Conservation (phyloP, 164 flowering plant genomes). For the Aristolochia contorta region DNA sequence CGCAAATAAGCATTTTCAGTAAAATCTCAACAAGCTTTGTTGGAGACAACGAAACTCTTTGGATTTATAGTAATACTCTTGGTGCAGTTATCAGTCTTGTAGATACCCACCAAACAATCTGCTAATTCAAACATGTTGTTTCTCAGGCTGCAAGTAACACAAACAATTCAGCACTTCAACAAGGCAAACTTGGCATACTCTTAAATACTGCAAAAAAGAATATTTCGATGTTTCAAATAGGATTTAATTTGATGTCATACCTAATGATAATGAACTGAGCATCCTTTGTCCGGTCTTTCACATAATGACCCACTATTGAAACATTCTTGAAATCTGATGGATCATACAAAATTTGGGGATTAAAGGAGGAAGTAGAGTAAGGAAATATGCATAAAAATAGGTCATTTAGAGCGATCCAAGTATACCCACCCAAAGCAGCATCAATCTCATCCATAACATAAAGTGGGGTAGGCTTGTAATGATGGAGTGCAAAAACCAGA, state of each 20-base stretch:
- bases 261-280: slow-evolving; percentile 96
- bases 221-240: no score
- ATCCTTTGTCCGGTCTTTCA: slow-evolving; percentile 95
- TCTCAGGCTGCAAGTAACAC: slow-evolving; percentile 53
- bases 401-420: background rate
- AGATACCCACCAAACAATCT: slow-evolving; percentile 91
- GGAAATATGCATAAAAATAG: no score
- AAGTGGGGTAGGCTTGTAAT: slow-evolving; percentile 98
- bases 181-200: no score
- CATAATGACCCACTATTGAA: slow-evolving; percentile 87
- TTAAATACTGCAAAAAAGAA: no score
- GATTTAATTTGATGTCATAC: slow-evolving; percentile 17
- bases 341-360: no score
- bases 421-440: slow-evolving; percentile 82
- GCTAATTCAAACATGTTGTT: slow-evolving; percentile 99
- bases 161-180: background rate
- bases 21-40: slow-evolving; percentile 37
- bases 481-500: slow-evolving; percentile 96
- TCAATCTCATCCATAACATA: slow-evolving; percentile 99
- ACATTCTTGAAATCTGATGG: no score
- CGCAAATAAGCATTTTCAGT: no score
- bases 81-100: slow-evolving; percentile 94
- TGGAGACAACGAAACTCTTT: slow-evolving; percentile 53
- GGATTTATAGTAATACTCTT: slow-evolving; percentile 96
- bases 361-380: no score